Evolutionary conservation across 805 yeast genomes (phyloP), one percentile per base, ranked within the genome.

Genomic region (Sugiyamaella valdiviana): DNA sequence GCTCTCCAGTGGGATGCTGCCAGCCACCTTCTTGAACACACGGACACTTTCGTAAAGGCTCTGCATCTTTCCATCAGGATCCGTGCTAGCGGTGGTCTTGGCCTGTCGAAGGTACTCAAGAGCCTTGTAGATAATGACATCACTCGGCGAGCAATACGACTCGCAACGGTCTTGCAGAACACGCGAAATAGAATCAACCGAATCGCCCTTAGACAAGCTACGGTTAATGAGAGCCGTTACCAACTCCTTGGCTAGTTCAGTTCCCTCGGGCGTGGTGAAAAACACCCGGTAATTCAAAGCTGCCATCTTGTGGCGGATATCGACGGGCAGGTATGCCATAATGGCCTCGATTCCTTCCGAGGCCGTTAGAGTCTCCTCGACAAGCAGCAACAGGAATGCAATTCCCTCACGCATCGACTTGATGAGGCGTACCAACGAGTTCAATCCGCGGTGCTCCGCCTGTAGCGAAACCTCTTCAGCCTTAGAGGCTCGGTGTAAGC

Each of bases 151-250:
- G 61, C 98, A 93, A 66, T 89, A 93, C 0, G 95, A 81, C 1
- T 95, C 95, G 71, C 99, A 93, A 51, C 91, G 82, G 47, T 87
- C 95, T 66, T 93, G 96, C 45, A 93, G 70, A 1, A 90, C 80
- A 32, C 82, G 80, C 0, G 97, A 95, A 45, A 91, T 86, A 49
- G 83, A 73, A 62, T 91, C 98, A 40, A 93, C 91, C 0, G 95
- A 85, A 3, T 87, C 91, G n/a, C 99, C 98, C 55, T 85, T 80
- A 36, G 86, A 75, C 49, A 93, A 89, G 56, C 85, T 87, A 63
- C 84, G 84, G 66, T 90, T 90, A 53, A 93, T 89, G 35, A 93
- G 80, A 1, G 96, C 85, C 1, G 95, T 83, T 40, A 93, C 76
- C 35, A 95, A 79, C 58, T 91, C 98, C 63, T 87, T 86, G 22